phyloP scores from a whole-genome alignment of 2,329 filamentous ascomycete genomes.

The Clonostachys byssicola region DNA sequence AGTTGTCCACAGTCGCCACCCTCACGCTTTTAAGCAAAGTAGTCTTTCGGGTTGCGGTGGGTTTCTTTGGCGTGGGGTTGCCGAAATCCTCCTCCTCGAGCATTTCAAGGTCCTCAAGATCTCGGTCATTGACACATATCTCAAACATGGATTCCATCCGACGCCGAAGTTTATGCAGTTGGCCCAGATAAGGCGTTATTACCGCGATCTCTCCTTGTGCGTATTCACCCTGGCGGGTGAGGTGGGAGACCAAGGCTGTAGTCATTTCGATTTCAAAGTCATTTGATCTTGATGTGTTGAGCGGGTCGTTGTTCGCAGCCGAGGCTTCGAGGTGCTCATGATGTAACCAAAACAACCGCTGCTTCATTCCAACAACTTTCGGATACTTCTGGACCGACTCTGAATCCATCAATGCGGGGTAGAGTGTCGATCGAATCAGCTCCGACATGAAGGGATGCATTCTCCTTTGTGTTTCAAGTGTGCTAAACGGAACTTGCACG shows the following conservation, averaged over 20 bases:
- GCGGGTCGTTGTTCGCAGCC: slow-evolving; percentile 15
- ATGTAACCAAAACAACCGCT: slow-evolving; percentile 58
- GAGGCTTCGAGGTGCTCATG: slow-evolving; percentile 43
- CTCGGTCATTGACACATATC: slow-evolving; percentile 60
- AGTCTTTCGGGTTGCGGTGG: slow-evolving; percentile 9
- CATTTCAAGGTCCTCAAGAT: slow-evolving; percentile 47
- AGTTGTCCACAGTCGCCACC: slow-evolving; percentile 69
- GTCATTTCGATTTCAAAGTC: slow-evolving; percentile 38
- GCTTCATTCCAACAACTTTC: slow-evolving; percentile 46
- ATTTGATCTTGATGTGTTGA: slow-evolving; percentile 47
- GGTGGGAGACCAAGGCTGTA: slow-evolving; percentile 55
- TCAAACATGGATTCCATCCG: slow-evolving; percentile 45
- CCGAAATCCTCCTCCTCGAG: slow-evolving; percentile 20
- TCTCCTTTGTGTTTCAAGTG: slow-evolving; percentile 54
- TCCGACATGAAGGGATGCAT: slow-evolving; percentile 61
- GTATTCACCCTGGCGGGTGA: slow-evolving; percentile 63
- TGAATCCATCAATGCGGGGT: slow-evolving; percentile 50
- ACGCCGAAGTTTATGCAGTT: slow-evolving; percentile 45
- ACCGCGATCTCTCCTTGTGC: slow-evolving; percentile 60
- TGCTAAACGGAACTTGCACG: slow-evolving; percentile 17
- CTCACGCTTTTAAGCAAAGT: slow-evolving; percentile 43
- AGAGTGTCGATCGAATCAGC: slow-evolving; percentile 50
- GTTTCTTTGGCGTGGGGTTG: background rate
- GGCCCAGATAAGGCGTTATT: slow-evolving; percentile 61
- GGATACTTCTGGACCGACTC: slow-evolving; percentile 29